Conservation (phyloP, 768 basidiomycete genomes). For the Kwoniella heveanensis region DNA sequence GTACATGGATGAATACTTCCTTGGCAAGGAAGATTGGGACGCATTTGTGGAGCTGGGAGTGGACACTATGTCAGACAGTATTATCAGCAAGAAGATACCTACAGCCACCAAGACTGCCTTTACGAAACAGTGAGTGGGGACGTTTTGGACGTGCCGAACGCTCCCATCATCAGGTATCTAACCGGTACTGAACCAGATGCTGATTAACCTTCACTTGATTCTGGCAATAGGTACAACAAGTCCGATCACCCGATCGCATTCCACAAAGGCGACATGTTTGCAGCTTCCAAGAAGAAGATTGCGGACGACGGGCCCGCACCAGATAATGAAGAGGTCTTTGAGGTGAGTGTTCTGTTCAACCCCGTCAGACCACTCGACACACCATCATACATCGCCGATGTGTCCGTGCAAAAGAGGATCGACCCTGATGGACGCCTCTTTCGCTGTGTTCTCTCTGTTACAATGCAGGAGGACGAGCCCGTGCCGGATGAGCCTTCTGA, state of each 20-base stretch:
- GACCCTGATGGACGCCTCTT: too few relatives aligned
- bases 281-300: slow-evolving; percentile 83
- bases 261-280: slow-evolving; percentile 72
- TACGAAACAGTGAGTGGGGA: slow-evolving; percentile 70
- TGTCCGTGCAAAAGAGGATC: too few relatives aligned
- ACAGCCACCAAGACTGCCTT: slow-evolving; percentile 78
- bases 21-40: slow-evolving; percentile 96
- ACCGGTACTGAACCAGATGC: not conserved
- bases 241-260: slow-evolving; percentile 91
- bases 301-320: slow-evolving; percentile 69
- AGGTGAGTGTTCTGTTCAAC: slow-evolving; percentile 68
- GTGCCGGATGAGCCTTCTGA: slow-evolving; percentile 63
- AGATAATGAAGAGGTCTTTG: slow-evolving; percentile 89
- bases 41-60: slow-evolving; percentile 90
- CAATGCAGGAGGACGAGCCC: slow-evolving; percentile 53
- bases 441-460: not conserved
- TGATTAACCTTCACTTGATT: not conserved
- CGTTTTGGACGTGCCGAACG: too few relatives aligned
- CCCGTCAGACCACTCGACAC: too few relatives aligned
- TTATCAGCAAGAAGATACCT: slow-evolving; percentile 79
- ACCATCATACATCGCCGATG: too few relatives aligned
- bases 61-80: slow-evolving; percentile 72
- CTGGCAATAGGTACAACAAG: slow-evolving; percentile 72
- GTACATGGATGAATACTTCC: slow-evolving; percentile 89
- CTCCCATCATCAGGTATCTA: not conserved